Evolutionary conservation across 176 grass and related monocot species (phyloP), one percentile per base, ranked within the genome.

Genomic region (Avena atlantica): DNA sequence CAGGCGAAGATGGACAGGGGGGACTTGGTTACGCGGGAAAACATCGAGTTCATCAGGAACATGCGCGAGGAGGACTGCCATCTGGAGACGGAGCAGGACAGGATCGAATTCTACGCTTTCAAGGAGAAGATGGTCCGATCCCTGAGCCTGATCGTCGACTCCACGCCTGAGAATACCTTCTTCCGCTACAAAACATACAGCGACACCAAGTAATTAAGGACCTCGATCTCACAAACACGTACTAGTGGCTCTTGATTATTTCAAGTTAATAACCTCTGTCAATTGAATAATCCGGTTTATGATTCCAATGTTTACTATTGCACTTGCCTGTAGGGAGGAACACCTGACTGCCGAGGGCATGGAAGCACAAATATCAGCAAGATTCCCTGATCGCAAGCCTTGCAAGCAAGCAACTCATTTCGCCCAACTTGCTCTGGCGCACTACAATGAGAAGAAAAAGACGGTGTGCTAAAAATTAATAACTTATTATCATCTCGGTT

Each of bases 301-400:
- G 45, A 48, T 48, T 48, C 45, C 45, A 48, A 48, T 48, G 9
- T 11, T 48, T 48, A 42, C 40, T 42, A 42, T 42, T 42, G 6
- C 6, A 42, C 40, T 42, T 42, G 6, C 6, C 8, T 23, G 5
- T 11, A 69, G 73, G 73, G 73, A 52, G 23, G 48, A 76, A 24
- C 73, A 53, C 73, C 23, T 29, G 73, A 76, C n/a, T 0, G 73
- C 73, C 13, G 73, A 76, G 21, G 48, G 3, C 73, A 76, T 76
- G 73, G 48, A 76, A 2, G 69, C 69, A 72, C 69, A 47, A 5
- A 13, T 72, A 72, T 1, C 0, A 53, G 8, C 13, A 10, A 5
- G 12, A 29, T 76, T 53, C 31, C 48, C 49, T 25, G 48, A 76
- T 17, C 9, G 20, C 19, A 8, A 67, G 70, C 36, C 37, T 6